A percentile compares a stretch with the other conserved stretches of the same genome.
These are phyloP conservation scores for Cucumis hystrix DNA, from an alignment of 306 rosid genomes.

Conservation along the genomic window DNA sequence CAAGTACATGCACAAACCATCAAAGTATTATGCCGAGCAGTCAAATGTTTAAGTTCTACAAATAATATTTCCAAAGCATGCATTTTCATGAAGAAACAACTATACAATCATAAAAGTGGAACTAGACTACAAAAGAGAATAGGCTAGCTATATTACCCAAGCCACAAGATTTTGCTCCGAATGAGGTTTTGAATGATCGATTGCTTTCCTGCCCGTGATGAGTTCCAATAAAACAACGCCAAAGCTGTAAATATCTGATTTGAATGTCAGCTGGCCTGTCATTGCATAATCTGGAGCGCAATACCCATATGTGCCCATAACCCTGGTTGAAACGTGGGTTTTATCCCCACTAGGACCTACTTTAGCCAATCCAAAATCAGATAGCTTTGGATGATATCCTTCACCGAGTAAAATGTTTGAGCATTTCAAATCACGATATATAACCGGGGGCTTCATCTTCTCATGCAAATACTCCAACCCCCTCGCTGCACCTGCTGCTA, in stretches of 20 bases:
- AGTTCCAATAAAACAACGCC: conserved; percentile 96
- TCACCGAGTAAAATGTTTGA: conserved; percentile 74
- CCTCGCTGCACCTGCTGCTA: conserved; percentile 66
- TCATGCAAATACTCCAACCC: conserved; percentile 84
- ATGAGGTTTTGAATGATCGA: conserved; percentile 28
- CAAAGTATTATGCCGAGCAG: neutral
- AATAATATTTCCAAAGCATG: neutral
- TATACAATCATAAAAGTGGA: neutral
- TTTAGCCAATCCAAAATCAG: conserved; percentile 89
- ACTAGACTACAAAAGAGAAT: neutral
- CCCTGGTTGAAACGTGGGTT: conserved; percentile 63
- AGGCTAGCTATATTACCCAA: conserved; percentile 48
- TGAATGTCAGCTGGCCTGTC: conserved; percentile 76
- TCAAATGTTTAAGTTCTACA: neutral
- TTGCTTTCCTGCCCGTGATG: conserved; percentile 65
- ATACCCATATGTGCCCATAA: conserved; percentile 84
- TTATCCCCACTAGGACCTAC: conserved; percentile 67
- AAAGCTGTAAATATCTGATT: conserved; percentile 81
- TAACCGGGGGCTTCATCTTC: conserved; percentile 52
- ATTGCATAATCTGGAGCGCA: conserved; percentile 77
- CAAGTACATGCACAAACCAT: neutral
- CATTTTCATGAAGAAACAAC: neutral
- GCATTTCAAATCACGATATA: conserved; percentile 79
- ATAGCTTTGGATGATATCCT: conserved; percentile 63
- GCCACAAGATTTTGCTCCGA: conserved; percentile 60